phyloP scores from a whole-genome alignment of 805 yeast genomes.

The Hanseniaspora clermontiae region DNA sequence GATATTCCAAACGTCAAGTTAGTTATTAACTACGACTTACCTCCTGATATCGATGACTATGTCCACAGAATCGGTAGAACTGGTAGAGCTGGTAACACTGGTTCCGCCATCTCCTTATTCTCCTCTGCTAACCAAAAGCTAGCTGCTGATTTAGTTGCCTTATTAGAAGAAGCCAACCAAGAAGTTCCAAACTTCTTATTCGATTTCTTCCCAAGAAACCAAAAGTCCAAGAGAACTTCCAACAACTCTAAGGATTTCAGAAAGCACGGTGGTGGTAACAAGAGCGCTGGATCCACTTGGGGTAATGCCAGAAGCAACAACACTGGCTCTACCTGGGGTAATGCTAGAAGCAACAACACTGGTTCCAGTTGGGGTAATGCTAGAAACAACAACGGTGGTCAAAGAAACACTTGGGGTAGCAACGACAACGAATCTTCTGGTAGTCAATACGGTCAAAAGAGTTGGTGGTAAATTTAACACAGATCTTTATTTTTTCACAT shows the following conservation, averaged over 20 bases:
- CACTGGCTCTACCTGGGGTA: conserved; percentile 28
- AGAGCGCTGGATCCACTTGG: conserved; percentile 25
- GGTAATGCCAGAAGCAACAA: conserved; percentile 28
- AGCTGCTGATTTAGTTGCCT: conserved; percentile 73
- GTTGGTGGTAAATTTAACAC: conserved; percentile 13
- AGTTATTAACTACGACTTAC: conserved; percentile 93
- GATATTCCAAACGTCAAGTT: conserved; percentile 98
- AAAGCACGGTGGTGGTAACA: conserved; percentile 24
- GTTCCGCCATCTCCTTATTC: conserved; percentile 96
- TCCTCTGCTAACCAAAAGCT: conserved; percentile 89
- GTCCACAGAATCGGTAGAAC: conserved; percentile 99
- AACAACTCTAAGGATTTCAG: conserved; percentile 40
- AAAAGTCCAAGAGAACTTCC: conserved; percentile 46
- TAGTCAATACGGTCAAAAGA: conserved; percentile 12
- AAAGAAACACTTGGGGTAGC: conserved; percentile 23
- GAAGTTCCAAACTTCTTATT: conserved; percentile 86
- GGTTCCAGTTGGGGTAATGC: conserved; percentile 15
- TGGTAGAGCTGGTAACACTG: conserved; percentile 99
- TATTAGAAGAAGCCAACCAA: conserved; percentile 91
- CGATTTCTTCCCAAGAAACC: conserved; percentile 66
- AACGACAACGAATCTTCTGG: conserved; percentile 24
- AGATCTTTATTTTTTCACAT: background rate
- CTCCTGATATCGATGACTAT: conserved; percentile 93
- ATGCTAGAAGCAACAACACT: conserved; percentile 19
- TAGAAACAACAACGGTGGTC: conserved; percentile 24